Conservation (phyloP, 768 basidiomycete genomes). For the Leccinellum albellum region DNA sequence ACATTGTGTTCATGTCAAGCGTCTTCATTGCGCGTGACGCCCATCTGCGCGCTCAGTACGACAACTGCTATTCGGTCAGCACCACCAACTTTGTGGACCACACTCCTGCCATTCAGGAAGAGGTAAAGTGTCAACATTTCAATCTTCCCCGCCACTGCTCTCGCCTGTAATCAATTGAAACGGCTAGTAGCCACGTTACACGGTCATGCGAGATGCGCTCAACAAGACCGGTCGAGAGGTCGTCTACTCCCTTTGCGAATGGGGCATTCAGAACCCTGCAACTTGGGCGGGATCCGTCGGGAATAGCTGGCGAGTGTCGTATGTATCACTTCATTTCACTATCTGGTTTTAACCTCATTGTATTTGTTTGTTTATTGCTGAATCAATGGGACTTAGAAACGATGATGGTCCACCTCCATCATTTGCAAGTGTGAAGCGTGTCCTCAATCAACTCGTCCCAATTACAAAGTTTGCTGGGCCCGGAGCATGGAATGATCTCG, state of each 20-base stretch:
- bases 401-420: conserved; percentile 11
- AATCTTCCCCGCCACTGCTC: neutral
- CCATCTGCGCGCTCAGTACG: conserved; percentile 2
- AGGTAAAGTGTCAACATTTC: neutral
- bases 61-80: conserved; percentile 11
- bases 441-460: conserved; percentile 34
- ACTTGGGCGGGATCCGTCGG: conserved; percentile 43
- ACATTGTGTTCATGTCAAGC: neutral
- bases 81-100: neutral
- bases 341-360: neutral
- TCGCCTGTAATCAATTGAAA: neutral
- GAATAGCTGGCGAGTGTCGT: conserved; percentile 52
- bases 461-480: conserved; percentile 46
- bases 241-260: conserved; percentile 50
- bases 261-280: conserved; percentile 53
- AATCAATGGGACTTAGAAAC: neutral
- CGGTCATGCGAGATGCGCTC: conserved; percentile 10
- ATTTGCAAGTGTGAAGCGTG: conserved; percentile 11
- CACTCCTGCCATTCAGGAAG: neutral
- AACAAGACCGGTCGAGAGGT: conserved; percentile 18
- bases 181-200: conserved; percentile 1
- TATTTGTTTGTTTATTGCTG: neutral
- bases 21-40: neutral
- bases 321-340: conserved; percentile 3
- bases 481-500: conserved; percentile 49